Conservation (phyloP, 176 grass and related monocot species). For the Chloris gayana region DNA sequence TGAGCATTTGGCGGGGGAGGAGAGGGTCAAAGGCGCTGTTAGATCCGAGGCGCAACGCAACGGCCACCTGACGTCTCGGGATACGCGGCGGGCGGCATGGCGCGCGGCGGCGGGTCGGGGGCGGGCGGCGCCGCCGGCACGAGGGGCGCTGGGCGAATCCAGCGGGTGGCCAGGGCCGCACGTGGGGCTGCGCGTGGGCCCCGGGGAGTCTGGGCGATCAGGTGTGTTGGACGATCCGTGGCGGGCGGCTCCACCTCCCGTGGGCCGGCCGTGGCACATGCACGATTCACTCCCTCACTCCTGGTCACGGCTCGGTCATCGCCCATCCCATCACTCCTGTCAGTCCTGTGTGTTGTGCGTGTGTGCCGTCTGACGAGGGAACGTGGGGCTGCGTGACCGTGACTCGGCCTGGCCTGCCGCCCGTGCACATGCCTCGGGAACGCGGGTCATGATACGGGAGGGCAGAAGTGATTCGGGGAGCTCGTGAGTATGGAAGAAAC, state of each 20-base stretch:
- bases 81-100: not conserved
- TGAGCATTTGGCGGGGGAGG: not conserved
- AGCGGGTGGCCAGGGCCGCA: not conserved
- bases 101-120: not conserved
- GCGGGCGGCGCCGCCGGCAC: not conserved
- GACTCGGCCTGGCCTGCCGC: not conserved
- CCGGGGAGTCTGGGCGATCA: not conserved
- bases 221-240: conserved; percentile 2
- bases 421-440: not conserved
- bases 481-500: not conserved
- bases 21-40: not conserved
- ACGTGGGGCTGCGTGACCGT: conserved; percentile 10
- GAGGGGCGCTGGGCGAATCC: not conserved
- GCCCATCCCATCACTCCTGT: not conserved
- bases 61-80: not conserved
- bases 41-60: not conserved
- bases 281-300: not conserved
- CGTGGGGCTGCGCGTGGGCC: conserved; percentile 21
- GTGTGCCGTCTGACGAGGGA: not conserved
- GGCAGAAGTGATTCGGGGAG: not conserved
- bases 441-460: too few relatives aligned
- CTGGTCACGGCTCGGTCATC: not conserved
- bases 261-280: not conserved
- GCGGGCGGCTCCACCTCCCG: not conserved
- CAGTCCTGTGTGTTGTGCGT: too few relatives aligned